Evolutionary conservation across 1,139 yeast genomes (phyloP).

Genomic region (Debaryomyces robertsiae): DNA sequence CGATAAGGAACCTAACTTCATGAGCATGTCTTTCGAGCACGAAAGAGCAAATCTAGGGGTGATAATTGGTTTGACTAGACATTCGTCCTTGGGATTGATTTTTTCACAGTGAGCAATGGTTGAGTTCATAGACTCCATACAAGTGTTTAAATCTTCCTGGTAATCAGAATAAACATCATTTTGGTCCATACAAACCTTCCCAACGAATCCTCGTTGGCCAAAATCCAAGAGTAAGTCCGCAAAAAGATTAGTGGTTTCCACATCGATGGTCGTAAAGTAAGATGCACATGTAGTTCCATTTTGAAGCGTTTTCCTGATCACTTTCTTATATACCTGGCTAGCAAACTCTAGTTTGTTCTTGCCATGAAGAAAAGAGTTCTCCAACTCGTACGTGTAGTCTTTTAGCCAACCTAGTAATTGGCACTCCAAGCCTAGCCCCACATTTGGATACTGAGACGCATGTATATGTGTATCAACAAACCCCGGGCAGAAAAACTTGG

Average conservation of each 20-base stretch:
- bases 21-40: conserved; percentile 66
- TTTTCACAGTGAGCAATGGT: conserved; percentile 58
- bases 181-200: conserved; percentile 88
- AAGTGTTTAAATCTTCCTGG: conserved; percentile 62
- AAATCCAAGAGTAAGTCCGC: conserved; percentile 66
- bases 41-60: conserved; percentile 97
- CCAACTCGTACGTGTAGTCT: conserved; percentile 86
- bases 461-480: conserved; percentile 95
- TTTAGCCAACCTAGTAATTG: conserved; percentile 89
- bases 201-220: conserved; percentile 90
- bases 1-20: conserved; percentile 65
- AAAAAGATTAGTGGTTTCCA: conserved; percentile 69
- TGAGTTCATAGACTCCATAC: conserved; percentile 56
- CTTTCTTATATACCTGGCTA: conserved; percentile 58
- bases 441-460: conserved; percentile 95
- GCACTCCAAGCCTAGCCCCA: conserved; percentile 83
- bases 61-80: conserved; percentile 66
- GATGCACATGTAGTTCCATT: conserved; percentile 93
- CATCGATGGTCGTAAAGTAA: conserved; percentile 86
- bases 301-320: conserved; percentile 64
- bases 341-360: conserved; percentile 54
- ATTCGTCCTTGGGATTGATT: conserved; percentile 52
- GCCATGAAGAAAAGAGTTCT: conserved; percentile 43
- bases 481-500: conserved; percentile 81
- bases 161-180: conserved; percentile 67